A percentile compares a stretch with the other conserved stretches of the same genome.
Evolutionary conservation across 2,329 filamentous ascomycete genomes (phyloP).

Genomic region (Ophiocordyceps camponoti-rufipedis): DNA sequence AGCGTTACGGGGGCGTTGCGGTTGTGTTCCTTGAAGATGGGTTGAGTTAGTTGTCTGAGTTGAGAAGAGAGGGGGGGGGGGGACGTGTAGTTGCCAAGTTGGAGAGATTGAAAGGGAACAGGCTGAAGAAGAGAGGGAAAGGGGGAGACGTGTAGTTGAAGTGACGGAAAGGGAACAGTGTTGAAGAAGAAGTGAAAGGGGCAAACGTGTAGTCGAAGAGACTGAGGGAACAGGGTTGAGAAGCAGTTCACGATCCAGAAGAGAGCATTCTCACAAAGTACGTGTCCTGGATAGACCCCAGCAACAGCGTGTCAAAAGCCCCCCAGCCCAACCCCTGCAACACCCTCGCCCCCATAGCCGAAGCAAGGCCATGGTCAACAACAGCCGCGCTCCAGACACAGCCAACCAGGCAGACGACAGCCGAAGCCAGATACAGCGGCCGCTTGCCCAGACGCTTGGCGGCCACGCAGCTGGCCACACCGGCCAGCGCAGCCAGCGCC

Average conservation of each 20-base stretch:
- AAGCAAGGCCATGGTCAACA: constrained; percentile 19
- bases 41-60: background rate
- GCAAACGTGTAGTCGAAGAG: no score
- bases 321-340: constrained; percentile 42
- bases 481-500: constrained; percentile 27
- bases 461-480: constrained; percentile 21
- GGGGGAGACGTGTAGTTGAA: no score
- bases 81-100: no score
- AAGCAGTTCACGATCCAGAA: no score
- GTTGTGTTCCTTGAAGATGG: constrained; percentile 26
- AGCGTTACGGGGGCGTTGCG: constrained; percentile 24
- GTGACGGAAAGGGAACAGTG: background rate
- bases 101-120: background rate
- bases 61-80: background rate
- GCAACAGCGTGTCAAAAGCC: constrained; percentile 33
- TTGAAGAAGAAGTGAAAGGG: constrained; percentile 1
- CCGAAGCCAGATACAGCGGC: constrained; percentile 30
- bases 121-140: no score
- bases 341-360: constrained; percentile 31
- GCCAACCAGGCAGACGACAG: constrained; percentile 27
- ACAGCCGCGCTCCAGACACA: constrained; percentile 28
- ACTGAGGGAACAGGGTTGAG: background rate
- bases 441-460: constrained; percentile 33
- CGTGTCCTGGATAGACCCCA: constrained; percentile 34
- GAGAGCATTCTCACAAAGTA: constrained; percentile 27